Evolutionary conservation across 75 land plant genomes (phyloP).

Genomic region (Pinus tabuliformis): DNA sequence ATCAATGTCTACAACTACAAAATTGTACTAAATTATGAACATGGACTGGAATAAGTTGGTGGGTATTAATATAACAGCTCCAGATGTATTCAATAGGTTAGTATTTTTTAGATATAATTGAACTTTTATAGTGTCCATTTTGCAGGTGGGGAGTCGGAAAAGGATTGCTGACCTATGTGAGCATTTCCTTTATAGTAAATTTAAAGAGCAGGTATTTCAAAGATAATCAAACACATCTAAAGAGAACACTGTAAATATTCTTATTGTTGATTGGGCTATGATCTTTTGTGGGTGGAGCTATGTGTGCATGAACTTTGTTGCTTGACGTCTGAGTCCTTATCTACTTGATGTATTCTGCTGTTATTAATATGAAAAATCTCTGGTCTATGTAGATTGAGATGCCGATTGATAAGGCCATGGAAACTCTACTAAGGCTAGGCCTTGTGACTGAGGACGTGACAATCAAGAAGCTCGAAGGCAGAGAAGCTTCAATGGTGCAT

Average conservation of each 20-base stretch:
- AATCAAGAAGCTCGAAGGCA: slow-evolving; percentile 10
- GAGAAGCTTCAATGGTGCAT: background rate
- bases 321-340: background rate
- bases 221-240: slow-evolving; percentile 2
- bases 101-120: background rate
- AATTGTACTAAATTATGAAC: background rate
- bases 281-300: background rate
- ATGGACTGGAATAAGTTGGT: too few species aligned
- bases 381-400: slow-evolving; percentile 61
- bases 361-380: background rate
- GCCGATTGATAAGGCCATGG: slow-evolving; percentile 68
- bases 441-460: slow-evolving; percentile 39
- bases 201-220: slow-evolving; percentile 68
- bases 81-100: too few species aligned
- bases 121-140: background rate
- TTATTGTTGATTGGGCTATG: background rate
- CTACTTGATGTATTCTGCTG: too few species aligned
- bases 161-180: slow-evolving; percentile 59
- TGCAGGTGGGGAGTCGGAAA: slow-evolving; percentile 41
- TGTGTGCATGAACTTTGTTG: slow-evolving; percentile 1
- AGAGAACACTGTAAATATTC: background rate
- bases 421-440: slow-evolving; percentile 57
- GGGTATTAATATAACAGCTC: too few species aligned
- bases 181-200: slow-evolving; percentile 57
- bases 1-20: background rate